A percentile compares a stretch with the other conserved stretches of the same genome.
Evolutionary conservation across 2,329 filamentous ascomycete genomes (phyloP).

Genomic region (Graphium sp.): DNA sequence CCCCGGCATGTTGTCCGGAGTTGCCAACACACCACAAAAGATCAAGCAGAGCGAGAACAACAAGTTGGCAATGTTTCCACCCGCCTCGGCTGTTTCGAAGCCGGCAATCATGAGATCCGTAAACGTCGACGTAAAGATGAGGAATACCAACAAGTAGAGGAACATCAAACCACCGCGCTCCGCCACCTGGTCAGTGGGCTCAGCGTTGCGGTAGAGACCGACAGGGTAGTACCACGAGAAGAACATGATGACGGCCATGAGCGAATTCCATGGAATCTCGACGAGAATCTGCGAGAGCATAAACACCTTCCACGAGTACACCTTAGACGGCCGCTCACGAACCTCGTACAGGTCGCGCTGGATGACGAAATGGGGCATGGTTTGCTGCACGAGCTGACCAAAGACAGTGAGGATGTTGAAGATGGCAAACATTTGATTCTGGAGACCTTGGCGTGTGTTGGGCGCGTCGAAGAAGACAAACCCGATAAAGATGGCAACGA

Average conservation of each 20-base stretch:
- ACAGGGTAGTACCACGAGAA: slow-evolving; percentile 77
- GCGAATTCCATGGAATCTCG: slow-evolving; percentile 69
- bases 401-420: slow-evolving; percentile 77
- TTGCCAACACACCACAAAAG: slow-evolving; percentile 61
- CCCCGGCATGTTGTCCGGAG: slow-evolving; percentile 41
- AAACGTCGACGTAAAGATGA: slow-evolving; percentile 70
- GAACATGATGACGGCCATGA: slow-evolving; percentile 64
- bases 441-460: slow-evolving; percentile 58
- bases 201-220: slow-evolving; percentile 56
- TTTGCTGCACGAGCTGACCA: slow-evolving; percentile 60
- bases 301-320: slow-evolving; percentile 74
- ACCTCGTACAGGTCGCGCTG: slow-evolving; percentile 72
- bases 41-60: slow-evolving; percentile 57
- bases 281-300: slow-evolving; percentile 71
- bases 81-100: slow-evolving; percentile 57
- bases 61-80: slow-evolving; percentile 59
- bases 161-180: slow-evolving; percentile 68
- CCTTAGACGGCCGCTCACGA: slow-evolving; percentile 67
- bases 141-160: slow-evolving; percentile 57
- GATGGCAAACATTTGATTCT: slow-evolving; percentile 75
- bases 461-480: slow-evolving; percentile 63
- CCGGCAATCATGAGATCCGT: slow-evolving; percentile 62
- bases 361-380: slow-evolving; percentile 74
- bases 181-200: slow-evolving; percentile 38
- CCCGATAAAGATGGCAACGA: slow-evolving; percentile 59